Percentiles rank a stretch among this genome's conserved stretches.
Evolutionary conservation across 768 basidiomycete genomes (phyloP).

Genomic region (Roridomyces roridus): DNA sequence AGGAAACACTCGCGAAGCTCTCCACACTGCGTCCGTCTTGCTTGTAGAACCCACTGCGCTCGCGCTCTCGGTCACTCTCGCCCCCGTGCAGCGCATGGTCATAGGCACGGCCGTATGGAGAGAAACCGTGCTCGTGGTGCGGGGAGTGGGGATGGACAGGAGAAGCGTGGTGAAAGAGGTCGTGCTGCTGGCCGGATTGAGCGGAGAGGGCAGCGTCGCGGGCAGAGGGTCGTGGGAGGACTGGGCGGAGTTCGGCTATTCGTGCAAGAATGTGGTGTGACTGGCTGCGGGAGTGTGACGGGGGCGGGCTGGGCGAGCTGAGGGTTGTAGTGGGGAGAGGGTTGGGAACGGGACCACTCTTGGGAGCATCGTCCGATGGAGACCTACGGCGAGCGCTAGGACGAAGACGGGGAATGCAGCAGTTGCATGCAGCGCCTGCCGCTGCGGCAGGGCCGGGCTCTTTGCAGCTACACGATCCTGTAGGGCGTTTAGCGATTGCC

Average conservation of each 20-base stretch:
- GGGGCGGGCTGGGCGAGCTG: slow-evolving; percentile 8
- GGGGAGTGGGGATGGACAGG: slow-evolving; percentile 47
- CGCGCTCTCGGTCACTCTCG: background rate
- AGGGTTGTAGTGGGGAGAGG: slow-evolving; percentile 6
- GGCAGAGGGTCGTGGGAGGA: slow-evolving; percentile 65
- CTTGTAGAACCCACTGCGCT: slow-evolving; percentile 24
- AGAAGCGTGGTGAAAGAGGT: slow-evolving; percentile 14
- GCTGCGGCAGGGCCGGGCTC: slow-evolving; percentile 20
- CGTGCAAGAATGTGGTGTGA: slow-evolving; percentile 62
- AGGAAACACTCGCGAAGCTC: slow-evolving; percentile 27
- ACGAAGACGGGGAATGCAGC: slow-evolving; percentile 58
- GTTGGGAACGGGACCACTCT: background rate
- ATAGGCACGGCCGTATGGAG: slow-evolving; percentile 74
- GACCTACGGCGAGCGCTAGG: slow-evolving; percentile 22
- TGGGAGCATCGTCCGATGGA: background rate
- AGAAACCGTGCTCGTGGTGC: slow-evolving; percentile 52
- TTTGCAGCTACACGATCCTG: slow-evolving; percentile 58
- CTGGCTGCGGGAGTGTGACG: slow-evolving; percentile 29
- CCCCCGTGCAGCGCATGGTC: slow-evolving; percentile 42
- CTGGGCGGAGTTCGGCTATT: slow-evolving; percentile 70
- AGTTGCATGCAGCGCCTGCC: slow-evolving; percentile 58
- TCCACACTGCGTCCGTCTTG: slow-evolving; percentile 30
- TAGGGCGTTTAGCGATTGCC: slow-evolving; percentile 50
- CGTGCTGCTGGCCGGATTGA: slow-evolving; percentile 2
- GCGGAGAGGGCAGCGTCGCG: slow-evolving; percentile 39